These are phyloP conservation scores for Geotrichum reessii DNA, from an alignment of 1,139 yeast genomes.

Conservation along the genomic window DNA sequence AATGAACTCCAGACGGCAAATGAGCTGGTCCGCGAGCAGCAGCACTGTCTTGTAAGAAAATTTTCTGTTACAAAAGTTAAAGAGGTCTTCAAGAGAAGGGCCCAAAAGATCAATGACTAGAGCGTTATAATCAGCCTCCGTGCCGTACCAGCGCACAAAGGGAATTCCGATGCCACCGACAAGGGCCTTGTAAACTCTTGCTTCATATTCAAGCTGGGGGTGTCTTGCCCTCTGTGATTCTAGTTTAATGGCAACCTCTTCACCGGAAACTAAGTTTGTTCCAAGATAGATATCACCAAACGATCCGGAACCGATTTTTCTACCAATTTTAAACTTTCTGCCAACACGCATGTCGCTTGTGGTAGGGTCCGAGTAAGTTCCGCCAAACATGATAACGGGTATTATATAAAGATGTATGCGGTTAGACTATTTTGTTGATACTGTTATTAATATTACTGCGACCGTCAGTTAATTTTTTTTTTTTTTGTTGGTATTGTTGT, in stretches of 20 bases:
- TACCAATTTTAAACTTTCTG: slow-evolving; percentile 88
- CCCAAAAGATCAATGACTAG: slow-evolving; percentile 95
- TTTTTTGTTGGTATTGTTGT: too few relatives aligned
- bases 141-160: slow-evolving; percentile 94
- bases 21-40: slow-evolving; percentile 86
- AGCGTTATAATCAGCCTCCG: slow-evolving; percentile 93
- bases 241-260: slow-evolving; percentile 93
- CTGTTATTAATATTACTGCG: background rate
- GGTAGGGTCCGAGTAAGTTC: background rate
- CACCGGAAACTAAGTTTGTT: slow-evolving; percentile 90
- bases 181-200: slow-evolving; percentile 86
- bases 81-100: slow-evolving; percentile 90
- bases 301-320: slow-evolving; percentile 95
- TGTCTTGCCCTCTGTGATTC: slow-evolving; percentile 89
- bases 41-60: slow-evolving; percentile 91
- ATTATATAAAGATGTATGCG: background rate
- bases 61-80: slow-evolving; percentile 91
- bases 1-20: slow-evolving; percentile 89
- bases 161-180: slow-evolving; percentile 98
- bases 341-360: slow-evolving; percentile 78
- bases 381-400: background rate
- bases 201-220: slow-evolving; percentile 95
- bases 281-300: slow-evolving; percentile 91
- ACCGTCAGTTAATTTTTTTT: background rate
- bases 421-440: background rate